Evolutionary conservation across 495 filamentous ascomycete genomes (phyloP).

Genomic region (Trichoderma virens): DNA sequence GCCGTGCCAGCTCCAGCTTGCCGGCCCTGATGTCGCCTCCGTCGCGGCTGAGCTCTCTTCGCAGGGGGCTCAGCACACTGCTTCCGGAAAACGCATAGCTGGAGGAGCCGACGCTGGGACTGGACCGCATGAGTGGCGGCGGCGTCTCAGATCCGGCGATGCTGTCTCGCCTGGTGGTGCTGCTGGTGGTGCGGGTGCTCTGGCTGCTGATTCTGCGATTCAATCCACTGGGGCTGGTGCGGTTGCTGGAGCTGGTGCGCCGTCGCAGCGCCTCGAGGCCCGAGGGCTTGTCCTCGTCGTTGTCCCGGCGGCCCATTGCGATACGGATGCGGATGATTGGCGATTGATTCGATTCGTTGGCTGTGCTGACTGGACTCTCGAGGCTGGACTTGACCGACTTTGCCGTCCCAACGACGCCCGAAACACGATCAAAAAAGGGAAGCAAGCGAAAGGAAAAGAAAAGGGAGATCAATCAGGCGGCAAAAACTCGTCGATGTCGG

Average conservation of each 20-base stretch:
- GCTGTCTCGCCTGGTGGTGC: constrained; percentile 1
- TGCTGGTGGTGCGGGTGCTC: constrained; percentile 2
- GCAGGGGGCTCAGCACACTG: constrained; percentile 7
- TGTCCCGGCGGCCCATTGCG: constrained; percentile 1
- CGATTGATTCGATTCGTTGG: neutral
- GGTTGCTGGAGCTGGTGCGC: neutral
- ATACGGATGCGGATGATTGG: neutral
- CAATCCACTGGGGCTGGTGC: neutral
- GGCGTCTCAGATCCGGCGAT: constrained; percentile 6
- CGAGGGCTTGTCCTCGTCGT: neutral
- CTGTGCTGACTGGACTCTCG: neutral
- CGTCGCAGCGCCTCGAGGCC: neutral
- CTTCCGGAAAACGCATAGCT: neutral
- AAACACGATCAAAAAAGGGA: neutral
- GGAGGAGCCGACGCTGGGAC: constrained; percentile 11
- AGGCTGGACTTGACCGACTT: neutral
- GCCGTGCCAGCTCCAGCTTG: constrained; percentile 41
- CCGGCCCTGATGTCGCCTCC: constrained; percentile 22
- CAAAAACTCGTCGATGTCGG: neutral
- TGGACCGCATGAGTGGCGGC: constrained; percentile 1
- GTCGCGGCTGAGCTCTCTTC: constrained; percentile 1
- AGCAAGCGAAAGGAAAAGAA: neutral
- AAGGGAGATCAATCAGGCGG: neutral
- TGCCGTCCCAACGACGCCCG: neutral
- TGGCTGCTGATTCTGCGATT: constrained; percentile 1